Base-by-base conservation (phyloP, 805 yeast species). In the Suhomyces vadensis region DNA sequence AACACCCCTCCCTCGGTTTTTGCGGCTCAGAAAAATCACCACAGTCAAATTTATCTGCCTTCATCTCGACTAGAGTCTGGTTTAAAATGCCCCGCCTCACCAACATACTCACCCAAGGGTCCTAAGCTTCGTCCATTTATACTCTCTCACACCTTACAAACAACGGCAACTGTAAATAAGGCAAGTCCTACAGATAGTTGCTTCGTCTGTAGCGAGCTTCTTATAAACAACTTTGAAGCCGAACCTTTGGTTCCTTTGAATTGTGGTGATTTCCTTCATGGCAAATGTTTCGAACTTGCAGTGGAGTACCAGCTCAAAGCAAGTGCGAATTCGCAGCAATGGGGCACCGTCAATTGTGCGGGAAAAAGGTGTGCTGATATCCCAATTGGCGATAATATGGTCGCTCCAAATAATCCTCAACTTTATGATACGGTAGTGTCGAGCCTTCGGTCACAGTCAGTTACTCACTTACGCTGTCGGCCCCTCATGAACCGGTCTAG, bases 251-350 rank as follows among this genome's bases (percentile, higher is more conserved):
- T 82, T 10, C 74, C 72, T 44, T 62, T 82, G 24, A 59, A 58
- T 31, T 83, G 89, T 61, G 77, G 74, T 1, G 86, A 82, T 55
- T 59, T 65, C 35, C 66, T 74, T 31, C 89, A 83, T 56, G 82
- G 79, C 41, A 79, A 80, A 43, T 83, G 89, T 55, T 65, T 81
- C 11, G 46, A 63, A 2, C 56, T 79, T 71, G 64, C 39, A 7
- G 29, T 43, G 16, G 42, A 43, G 13, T 41, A 22, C 23, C 46
- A 47, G 35, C 36, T 43, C 26, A 48, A 44, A 25, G 14, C 19
- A 9, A 19, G n/a, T 20, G 22, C 10, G 37, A 11, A 14, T 29
- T 13, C 16, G 33, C 19, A 29, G 9, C 33, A 17, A 17, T 22
- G 16, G 29, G 33, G 19, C 24, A 22, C 21, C 42, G 35, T 21